Evolutionary conservation across 345 rosid species (phyloP), one percentile per base, ranked within the genome.

Genomic region (Kandelia obovata): DNA sequence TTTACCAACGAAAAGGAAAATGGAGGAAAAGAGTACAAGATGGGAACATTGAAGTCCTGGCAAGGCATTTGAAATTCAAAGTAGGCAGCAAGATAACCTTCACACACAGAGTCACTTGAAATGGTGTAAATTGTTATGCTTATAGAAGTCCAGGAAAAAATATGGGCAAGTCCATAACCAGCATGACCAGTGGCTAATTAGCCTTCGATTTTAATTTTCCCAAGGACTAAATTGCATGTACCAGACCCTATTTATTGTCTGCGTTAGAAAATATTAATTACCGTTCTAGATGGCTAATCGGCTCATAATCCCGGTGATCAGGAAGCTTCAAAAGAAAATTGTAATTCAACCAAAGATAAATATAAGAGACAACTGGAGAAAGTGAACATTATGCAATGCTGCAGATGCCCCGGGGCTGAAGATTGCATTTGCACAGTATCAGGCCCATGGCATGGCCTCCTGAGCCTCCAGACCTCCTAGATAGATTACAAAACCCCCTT

Each of bases 401-500:
- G 52, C 61, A 53, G 11, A 21, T 31, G 51, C 49, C 70, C 20
- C 5, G 2, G 28, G 27, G 43, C 19, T 0, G n/a, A 70, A 11
- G 56, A 34, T 55, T 73, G 65, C 37, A 15, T 31, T 51, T n/a
- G 53, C 25, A 25, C 32, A 19, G n/a, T 32, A 65, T 13, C 34
- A 25, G 25, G 37, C 1, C 68, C 66, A 52, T 61, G 66, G 34
- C 32, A 32, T 35, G 51, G 58, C 53, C 61, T 65, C 39, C 64
- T 58, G 19, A 75, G 28, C 62, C 34, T 27, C 43, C 20, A 3
- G 51, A 53, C 35, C 56, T 60, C 25, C 9, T 51, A 23, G 55
- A 10, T 32, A 62, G 63, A 61, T 59, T 60, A 71, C 73, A 63
- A 75, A 47, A 61, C 53, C 47, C 71, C 68, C 39, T 49, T 47